phyloP scores from a whole-genome alignment of 805 yeast genomes.

The Candida dajiaensis region DNA sequence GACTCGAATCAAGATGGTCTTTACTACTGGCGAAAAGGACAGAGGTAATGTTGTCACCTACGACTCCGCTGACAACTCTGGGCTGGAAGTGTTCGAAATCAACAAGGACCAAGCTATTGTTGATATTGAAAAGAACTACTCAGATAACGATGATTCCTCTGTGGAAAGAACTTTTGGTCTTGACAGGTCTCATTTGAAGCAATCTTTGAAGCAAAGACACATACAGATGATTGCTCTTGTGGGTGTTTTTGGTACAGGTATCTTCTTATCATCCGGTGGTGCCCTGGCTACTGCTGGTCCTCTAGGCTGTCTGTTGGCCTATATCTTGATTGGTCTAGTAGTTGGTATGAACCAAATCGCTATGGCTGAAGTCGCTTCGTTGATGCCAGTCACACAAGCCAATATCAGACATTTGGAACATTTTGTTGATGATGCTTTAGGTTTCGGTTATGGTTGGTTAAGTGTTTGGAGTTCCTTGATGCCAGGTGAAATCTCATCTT shows the following conservation, averaged over 20 bases:
- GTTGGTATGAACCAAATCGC: constrained; percentile 35
- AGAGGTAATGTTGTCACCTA: background rate
- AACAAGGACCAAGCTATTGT: background rate
- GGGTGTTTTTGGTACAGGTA: constrained; percentile 39
- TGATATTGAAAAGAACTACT: background rate
- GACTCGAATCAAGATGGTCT: background rate
- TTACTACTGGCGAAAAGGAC: background rate
- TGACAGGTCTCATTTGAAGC: constrained; percentile 10
- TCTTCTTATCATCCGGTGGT: constrained; percentile 34
- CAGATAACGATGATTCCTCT: background rate
- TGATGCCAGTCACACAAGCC: constrained; percentile 34
- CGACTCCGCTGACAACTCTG: background rate
- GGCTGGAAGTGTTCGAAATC: background rate
- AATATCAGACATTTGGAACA: constrained; percentile 31
- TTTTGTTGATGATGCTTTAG: constrained; percentile 38
- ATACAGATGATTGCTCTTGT: constrained; percentile 44
- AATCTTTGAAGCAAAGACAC: constrained; percentile 26
- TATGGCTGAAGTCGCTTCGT: constrained; percentile 32
- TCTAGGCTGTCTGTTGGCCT: constrained; percentile 30
- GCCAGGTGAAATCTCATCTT: constrained; percentile 41
- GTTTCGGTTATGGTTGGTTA: constrained; percentile 42
- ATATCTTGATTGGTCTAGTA: constrained; percentile 28
- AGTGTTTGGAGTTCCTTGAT: constrained; percentile 34
- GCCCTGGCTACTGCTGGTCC: constrained; percentile 30
- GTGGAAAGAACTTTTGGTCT: constrained; percentile 9